A percentile compares a stretch with the other conserved stretches of the same genome.
Evolutionary conservation across 768 basidiomycete species (phyloP).

Genomic region (Leccinum obscurum): DNA sequence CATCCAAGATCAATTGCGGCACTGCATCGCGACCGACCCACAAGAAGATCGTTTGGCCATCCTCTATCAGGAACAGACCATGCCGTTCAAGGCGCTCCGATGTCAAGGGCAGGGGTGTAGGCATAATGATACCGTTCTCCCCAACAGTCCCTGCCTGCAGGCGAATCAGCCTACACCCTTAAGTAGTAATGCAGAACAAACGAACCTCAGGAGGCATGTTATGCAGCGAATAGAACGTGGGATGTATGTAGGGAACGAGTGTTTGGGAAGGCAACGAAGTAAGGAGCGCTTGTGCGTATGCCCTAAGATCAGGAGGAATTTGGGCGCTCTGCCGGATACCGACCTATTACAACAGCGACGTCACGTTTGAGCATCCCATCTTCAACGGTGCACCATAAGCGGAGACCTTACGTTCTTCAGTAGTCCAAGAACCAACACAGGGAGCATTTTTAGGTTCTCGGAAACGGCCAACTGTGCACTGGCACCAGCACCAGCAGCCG

Average conservation of each 20-base stretch:
- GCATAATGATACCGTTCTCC: constrained; percentile 85
- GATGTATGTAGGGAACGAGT: constrained; percentile 92
- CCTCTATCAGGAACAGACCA: constrained; percentile 95
- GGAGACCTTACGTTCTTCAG: constrained; percentile 82
- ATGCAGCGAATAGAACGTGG: constrained; percentile 93
- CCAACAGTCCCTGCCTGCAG: constrained; percentile 85
- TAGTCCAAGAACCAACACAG: constrained; percentile 84
- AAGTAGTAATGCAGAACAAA: neutral
- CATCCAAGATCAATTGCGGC: constrained; percentile 91
- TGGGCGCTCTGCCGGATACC: constrained; percentile 95
- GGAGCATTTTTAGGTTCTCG: constrained; percentile 94
- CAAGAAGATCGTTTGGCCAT: constrained; percentile 96
- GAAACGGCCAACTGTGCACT: constrained; percentile 91
- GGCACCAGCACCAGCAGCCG: constrained; percentile 88
- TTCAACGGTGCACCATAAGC: neutral
- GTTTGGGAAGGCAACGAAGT: constrained; percentile 90
- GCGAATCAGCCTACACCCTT: constrained; percentile 2
- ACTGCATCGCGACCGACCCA: constrained; percentile 99
- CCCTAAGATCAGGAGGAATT: constrained; percentile 94
- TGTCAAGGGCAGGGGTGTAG: constrained; percentile 84
- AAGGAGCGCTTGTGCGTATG: constrained; percentile 91
- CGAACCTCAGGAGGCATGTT: constrained; percentile 91
- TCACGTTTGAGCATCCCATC: neutral
- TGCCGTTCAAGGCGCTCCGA: constrained; percentile 95
- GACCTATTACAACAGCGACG: constrained; percentile 49